Base-by-base conservation (phyloP, 2,329 filamentous ascomycete species). In the Karstenula rhodostoma region DNA sequence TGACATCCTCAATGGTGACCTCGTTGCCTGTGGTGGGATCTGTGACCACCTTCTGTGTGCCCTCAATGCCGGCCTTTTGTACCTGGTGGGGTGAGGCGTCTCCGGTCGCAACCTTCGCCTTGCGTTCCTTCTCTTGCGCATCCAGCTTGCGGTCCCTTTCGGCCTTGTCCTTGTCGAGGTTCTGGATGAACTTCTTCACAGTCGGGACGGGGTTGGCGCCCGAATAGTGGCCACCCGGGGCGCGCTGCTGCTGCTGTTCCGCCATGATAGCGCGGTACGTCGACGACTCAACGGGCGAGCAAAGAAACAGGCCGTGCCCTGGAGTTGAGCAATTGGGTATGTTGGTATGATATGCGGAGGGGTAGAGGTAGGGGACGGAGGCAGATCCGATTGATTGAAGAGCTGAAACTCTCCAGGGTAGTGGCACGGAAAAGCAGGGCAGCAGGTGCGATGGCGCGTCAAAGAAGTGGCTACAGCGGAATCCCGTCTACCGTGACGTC, bases 21-120 rank as follows among this genome's bases (percentile, higher is more conserved):
- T 97, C 85, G 54, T 88, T 90, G 22, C 93, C 93, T 0, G 94
- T 97, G 0, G 92, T 92, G 0, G 94, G 94, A 75, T 98, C 94
- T 0, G 91, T 93, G 47, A 97, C 94, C 2, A 66, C 72, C 63
- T 89, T 85, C 63, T 85, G 79, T 12, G 81, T 80, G 17, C 79
- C 79, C 50, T 78, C 79, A 57, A 83, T 79, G 9, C 79, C 78
- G 17, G 78, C 72, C 57, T 81, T 75, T 52, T 81, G 78, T 51
- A 81, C 78, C 65, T 83, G 71, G 70, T 87, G 85, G 47, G 83
- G 78, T 46, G 75, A 69, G 9, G 77, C 79, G 51, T 81, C 79
- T 22, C 69, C 70, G 43, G 54, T 54, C 52, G 61, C 22, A 52
- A 79, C 75, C 32, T 79, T 75, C 61, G 88, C 83, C 13, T 82